Conservation (phyloP, 2,329 filamentous ascomycete species). For the Pochonia chlamydosporia region DNA sequence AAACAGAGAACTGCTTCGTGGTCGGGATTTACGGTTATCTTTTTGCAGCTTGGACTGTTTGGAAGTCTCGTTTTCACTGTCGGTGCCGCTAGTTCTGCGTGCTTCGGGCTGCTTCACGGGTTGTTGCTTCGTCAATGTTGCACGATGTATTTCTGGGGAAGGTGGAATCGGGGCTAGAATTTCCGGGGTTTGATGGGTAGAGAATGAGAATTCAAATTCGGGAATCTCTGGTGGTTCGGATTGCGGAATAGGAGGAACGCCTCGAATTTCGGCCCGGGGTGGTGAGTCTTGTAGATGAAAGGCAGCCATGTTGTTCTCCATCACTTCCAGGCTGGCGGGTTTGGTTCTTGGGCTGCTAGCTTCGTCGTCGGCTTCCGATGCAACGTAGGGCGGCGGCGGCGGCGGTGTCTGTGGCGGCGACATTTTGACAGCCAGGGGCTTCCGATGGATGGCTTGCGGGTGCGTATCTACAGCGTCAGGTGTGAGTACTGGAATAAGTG, state of each 20-base stretch:
- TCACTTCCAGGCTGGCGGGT: conserved; percentile 8
- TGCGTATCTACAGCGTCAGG: conserved; percentile 23
- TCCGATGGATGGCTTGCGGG: conserved; percentile 17
- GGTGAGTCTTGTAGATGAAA: not conserved
- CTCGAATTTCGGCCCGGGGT: not conserved
- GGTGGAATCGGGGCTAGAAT: conserved; percentile 23
- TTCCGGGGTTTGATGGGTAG: conserved; percentile 17
- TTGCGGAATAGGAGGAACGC: conserved; percentile 6
- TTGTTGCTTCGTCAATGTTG: conserved; percentile 16
- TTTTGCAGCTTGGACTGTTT: conserved; percentile 26
- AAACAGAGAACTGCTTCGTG: conserved; percentile 28
- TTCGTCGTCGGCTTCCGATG: conserved; percentile 9
- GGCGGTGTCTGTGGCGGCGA: conserved; percentile 14
- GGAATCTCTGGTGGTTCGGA: conserved; percentile 14
- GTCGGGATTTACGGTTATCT: conserved; percentile 16
- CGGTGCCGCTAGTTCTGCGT: conserved; percentile 1
- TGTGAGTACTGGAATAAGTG: conserved; percentile 33
- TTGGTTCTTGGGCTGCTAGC: not conserved
- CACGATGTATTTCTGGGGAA: conserved; percentile 20
- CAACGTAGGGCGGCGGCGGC: conserved; percentile 12
- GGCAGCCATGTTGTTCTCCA: not conserved
- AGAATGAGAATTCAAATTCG: conserved; percentile 15
- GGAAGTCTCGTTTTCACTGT: conserved; percentile 10
- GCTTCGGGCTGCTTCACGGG: conserved; percentile 9
- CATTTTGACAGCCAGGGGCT: conserved; percentile 13